Conservation (phyloP, 495 filamentous ascomycete genomes). For the Penicillium salamii region DNA sequence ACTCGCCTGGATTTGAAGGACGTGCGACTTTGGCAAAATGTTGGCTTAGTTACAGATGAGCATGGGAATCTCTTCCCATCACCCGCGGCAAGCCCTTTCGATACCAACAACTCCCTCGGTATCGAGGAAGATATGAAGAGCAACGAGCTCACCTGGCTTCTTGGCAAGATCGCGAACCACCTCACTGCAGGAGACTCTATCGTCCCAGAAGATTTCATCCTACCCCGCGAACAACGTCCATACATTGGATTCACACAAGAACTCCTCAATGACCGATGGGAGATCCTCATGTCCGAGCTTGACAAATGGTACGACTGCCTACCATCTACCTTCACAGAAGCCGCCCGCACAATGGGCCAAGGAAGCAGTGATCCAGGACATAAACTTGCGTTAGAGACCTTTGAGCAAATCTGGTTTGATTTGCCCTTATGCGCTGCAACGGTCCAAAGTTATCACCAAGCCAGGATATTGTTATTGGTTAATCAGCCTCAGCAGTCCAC, state of each 20-base stretch:
- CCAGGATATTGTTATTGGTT: slow-evolving; percentile 13
- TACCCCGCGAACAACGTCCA: slow-evolving; percentile 11
- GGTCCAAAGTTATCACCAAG: slow-evolving; percentile 24
- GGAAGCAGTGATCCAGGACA: not conserved
- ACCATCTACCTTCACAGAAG: slow-evolving; percentile 6
- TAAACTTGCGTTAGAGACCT: not conserved
- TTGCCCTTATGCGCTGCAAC: slow-evolving; percentile 23
- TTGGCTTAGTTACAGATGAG: slow-evolving; percentile 14
- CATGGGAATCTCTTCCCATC: slow-evolving; percentile 10
- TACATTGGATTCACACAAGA: slow-evolving; percentile 16
- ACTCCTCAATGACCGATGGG: slow-evolving; percentile 17
- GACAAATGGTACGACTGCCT: slow-evolving; percentile 17
- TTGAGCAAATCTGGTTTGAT: slow-evolving; percentile 22
- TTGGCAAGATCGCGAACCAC: slow-evolving; percentile 21
- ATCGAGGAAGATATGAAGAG: slow-evolving; percentile 16
- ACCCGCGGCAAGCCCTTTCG: slow-evolving; percentile 4
- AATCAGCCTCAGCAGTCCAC: slow-evolving; percentile 28
- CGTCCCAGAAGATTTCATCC: slow-evolving; percentile 3
- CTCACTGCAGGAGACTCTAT: slow-evolving; percentile 16
- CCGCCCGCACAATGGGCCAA: slow-evolving; percentile 4
- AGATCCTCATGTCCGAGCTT: slow-evolving; percentile 13
- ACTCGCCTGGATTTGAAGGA: slow-evolving; percentile 21
- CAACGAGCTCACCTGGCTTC: slow-evolving; percentile 21
- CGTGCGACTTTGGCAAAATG: slow-evolving; percentile 20
- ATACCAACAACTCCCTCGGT: slow-evolving; percentile 5